Percentiles rank a stretch among this genome's conserved stretches.
These are phyloP conservation scores for Quercus berberidifolia DNA, from an alignment of 306 rosid species.

Conservation along the genomic window DNA sequence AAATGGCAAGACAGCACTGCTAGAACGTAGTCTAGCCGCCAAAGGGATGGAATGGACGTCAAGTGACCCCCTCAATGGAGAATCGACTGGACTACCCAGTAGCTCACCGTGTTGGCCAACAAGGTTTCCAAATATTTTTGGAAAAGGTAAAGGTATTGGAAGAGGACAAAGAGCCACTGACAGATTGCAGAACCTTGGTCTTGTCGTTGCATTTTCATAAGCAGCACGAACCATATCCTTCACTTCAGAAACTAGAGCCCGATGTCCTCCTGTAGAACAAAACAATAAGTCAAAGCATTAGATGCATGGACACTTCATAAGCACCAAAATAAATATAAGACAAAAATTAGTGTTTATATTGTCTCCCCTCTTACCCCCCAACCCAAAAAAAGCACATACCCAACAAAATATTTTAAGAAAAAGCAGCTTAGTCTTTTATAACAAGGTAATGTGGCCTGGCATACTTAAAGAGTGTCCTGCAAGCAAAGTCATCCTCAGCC, in stretches of 20 bases:
- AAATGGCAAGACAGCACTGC: conserved; percentile 62
- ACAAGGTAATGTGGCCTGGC: neutral
- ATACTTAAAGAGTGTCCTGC: neutral
- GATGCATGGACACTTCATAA: conserved; percentile 14
- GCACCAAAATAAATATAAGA: conserved; percentile 12
- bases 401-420: too few relatives aligned
- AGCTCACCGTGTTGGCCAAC: conserved; percentile 71
- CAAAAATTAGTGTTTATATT: neutral
- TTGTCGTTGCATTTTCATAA: conserved; percentile 40
- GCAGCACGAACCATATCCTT: conserved; percentile 52
- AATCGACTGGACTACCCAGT: conserved; percentile 32
- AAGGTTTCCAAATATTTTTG: conserved; percentile 61
- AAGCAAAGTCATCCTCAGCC: neutral
- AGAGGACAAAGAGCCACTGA: conserved; percentile 70
- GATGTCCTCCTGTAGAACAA: conserved; percentile 43
- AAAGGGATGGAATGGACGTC: conserved; percentile 81
- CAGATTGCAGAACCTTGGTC: conserved; percentile 75
- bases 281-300: conserved; percentile 6
- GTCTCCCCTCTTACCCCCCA: neutral
- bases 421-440: too few relatives aligned
- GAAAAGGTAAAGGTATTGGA: conserved; percentile 91
- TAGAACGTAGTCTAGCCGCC: conserved; percentile 84
- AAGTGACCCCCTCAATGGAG: conserved; percentile 65
- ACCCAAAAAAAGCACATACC: too few relatives aligned
- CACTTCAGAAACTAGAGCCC: conserved; percentile 54